phyloP scores from a whole-genome alignment of 176 grass and related monocot genomes.

The Melocanna baccifera region DNA sequence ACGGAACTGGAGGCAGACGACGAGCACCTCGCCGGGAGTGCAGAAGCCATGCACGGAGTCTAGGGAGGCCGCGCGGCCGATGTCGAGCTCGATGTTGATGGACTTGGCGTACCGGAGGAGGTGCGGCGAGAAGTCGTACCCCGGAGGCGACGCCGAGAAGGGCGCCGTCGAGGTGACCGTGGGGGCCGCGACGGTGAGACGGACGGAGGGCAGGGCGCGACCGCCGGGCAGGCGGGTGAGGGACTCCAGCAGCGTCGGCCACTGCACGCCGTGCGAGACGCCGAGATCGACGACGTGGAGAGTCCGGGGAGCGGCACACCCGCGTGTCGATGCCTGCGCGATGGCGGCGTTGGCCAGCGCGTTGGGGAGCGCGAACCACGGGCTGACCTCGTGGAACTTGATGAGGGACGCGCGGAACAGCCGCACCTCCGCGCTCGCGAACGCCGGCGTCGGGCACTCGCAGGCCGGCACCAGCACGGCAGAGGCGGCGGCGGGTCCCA shows the following conservation, averaged over 20 bases:
- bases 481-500: constrained; percentile 19
- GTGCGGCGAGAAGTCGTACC: constrained; percentile 74
- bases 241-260: constrained; percentile 94
- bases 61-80: constrained; percentile 32
- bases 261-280: constrained; percentile 94
- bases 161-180: constrained; percentile 27
- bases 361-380: constrained; percentile 91
- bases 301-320: not conserved
- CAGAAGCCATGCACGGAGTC: constrained; percentile 7
- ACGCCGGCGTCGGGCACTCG: constrained; percentile 37
- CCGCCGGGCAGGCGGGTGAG: constrained; percentile 53
- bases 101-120: constrained; percentile 87
- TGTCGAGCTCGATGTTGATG: constrained; percentile 69
- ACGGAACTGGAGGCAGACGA: constrained; percentile 83
- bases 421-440: constrained; percentile 48
- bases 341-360: constrained; percentile 84
- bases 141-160: constrained; percentile 56
- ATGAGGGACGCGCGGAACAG: constrained; percentile 78
- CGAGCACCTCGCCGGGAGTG: constrained; percentile 46
- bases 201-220: constrained; percentile 43
- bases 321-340: constrained; percentile 26
- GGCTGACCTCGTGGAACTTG: constrained; percentile 92
- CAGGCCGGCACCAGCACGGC: constrained; percentile 28
- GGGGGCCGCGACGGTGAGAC: constrained; percentile 44
- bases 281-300: constrained; percentile 88